Base-by-base conservation (phyloP, 495 filamentous ascomycete species). In the Penicillium macrosclerotiorum region DNA sequence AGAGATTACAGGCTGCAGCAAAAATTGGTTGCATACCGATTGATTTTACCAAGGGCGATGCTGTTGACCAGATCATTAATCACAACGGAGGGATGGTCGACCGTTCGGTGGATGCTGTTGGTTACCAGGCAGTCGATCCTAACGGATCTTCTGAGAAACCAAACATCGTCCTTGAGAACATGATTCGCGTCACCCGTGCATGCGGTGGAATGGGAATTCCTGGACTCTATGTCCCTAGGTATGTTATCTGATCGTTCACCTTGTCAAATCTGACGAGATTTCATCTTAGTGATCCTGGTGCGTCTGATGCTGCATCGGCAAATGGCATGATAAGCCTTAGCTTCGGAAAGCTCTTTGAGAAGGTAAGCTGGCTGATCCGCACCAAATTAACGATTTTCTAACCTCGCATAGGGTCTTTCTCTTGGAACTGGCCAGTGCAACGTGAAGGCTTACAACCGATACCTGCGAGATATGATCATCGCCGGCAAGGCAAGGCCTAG, bases 331-430 rank as follows among this genome's bases (percentile, higher is more conserved):
- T 82, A 31, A 66, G 77, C 49, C 63, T 82, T 8, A 74, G 71
- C 37, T 83, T 83, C 49, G 76, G 79, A 33, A 83, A 82, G 50
- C 57, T 81, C 8, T 82, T 81, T 49, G 79, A 82, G 55, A 83
- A 82, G 71, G 78, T 75, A 48, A 17, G 46, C 43, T 22, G 24
- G 16, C 30, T 35, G 4, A 12, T 31, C 24, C 12, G 2, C 11
- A 18, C 8, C 5, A 8, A 24, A 3, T 13, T 16, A 27, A 3
- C 9, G 0, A 11, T 4, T 22, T 19, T 20, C 37, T 42, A 47
- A 48, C 18, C 14, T 30, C 19, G 16, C 17, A 37, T 35, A 78
- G 73, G 65, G 75, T 40, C 61, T 78, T 3, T 63, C 63, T 0
- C 51, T 80, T 7, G 68, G 68, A 8, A 79, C 76, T 19, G 76